A percentile compares a stretch with the other conserved stretches of the same genome.
phyloP scores from a whole-genome alignment of 139 green algal species.

The Marvania coccoides region DNA sequence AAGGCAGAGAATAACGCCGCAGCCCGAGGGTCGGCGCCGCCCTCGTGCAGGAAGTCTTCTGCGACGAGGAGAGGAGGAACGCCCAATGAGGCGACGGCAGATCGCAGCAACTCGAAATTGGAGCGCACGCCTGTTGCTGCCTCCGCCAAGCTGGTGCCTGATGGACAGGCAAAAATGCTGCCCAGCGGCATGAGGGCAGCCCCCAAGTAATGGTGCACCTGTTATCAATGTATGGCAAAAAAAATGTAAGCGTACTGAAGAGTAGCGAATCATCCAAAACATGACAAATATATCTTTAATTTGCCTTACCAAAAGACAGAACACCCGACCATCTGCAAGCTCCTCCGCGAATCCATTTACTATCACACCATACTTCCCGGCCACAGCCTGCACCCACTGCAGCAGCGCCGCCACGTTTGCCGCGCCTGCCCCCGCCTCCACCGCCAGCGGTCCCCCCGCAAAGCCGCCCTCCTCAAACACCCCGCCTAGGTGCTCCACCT shows the following conservation, averaged over 20 bases:
- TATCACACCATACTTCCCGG: constrained; percentile 30
- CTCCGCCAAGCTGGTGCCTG: neutral
- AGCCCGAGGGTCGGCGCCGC: constrained; percentile 52
- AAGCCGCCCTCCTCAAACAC: constrained; percentile 12
- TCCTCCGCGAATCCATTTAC: constrained; percentile 50
- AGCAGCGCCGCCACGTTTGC: constrained; percentile 36
- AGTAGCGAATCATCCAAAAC: too few relatives aligned
- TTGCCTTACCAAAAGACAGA: constrained; percentile 66
- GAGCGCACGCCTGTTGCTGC: constrained; percentile 22
- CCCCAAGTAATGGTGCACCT: constrained; percentile 63
- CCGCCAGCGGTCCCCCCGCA: neutral
- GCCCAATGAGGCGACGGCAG: constrained; percentile 40
- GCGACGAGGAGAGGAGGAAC: neutral
- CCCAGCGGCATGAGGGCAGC: constrained; percentile 27
- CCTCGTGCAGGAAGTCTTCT: constrained; percentile 52
- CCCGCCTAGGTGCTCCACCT: constrained; percentile 29
- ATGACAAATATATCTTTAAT: too few relatives aligned
- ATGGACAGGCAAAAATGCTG: constrained; percentile 23
- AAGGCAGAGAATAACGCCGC: constrained; percentile 63
- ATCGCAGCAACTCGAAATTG: constrained; percentile 60
- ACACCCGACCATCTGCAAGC: constrained; percentile 64
- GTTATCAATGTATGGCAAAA: neutral
- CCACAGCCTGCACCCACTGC: constrained; percentile 63
- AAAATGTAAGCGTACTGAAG: too few relatives aligned
- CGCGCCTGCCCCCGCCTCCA: neutral